Conservation (phyloP, 2,329 filamentous ascomycete species). For the Xylaria sp. region DNA sequence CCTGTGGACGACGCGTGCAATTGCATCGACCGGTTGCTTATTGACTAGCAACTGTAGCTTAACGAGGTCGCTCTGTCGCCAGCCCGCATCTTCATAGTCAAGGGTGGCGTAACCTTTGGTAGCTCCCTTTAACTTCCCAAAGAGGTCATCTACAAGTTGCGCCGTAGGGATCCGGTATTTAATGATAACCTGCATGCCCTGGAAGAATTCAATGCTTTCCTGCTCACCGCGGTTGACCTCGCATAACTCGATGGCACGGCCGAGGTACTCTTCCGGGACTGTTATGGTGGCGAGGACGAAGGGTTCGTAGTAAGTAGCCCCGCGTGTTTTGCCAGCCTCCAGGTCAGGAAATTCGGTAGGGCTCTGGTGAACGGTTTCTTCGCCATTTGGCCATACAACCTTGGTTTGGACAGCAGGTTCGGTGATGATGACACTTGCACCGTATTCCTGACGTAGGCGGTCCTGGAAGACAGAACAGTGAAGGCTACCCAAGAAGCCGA, state of each 20-base stretch:
- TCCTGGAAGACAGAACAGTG: conserved; percentile 99
- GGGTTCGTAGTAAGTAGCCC: conserved; percentile 63
- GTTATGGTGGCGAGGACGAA: conserved; percentile 81
- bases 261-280: conserved; percentile 91
- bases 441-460: conserved; percentile 91
- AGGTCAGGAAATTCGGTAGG: conserved; percentile 86
- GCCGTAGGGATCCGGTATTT: conserved; percentile 91
- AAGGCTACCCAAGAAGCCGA: conserved; percentile 95
- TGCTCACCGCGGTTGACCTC: conserved; percentile 90
- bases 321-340: conserved; percentile 60
- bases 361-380: conserved; percentile 82
- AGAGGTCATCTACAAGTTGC: conserved; percentile 95
- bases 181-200: conserved; percentile 89
- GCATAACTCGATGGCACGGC: conserved; percentile 93
- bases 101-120: conserved; percentile 96
- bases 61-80: conserved; percentile 80
- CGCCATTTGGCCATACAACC: conserved; percentile 81
- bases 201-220: conserved; percentile 89
- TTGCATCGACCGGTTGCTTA: conserved; percentile 91
- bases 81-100: conserved; percentile 96
- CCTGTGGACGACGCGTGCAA: conserved; percentile 87
- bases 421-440: conserved; percentile 94
- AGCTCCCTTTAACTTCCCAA: conserved; percentile 92
- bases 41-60: conserved; percentile 96
- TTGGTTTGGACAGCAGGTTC: conserved; percentile 95